Conservation (phyloP, 805 yeast species). For the Jamesozyma jinghongensis region DNA sequence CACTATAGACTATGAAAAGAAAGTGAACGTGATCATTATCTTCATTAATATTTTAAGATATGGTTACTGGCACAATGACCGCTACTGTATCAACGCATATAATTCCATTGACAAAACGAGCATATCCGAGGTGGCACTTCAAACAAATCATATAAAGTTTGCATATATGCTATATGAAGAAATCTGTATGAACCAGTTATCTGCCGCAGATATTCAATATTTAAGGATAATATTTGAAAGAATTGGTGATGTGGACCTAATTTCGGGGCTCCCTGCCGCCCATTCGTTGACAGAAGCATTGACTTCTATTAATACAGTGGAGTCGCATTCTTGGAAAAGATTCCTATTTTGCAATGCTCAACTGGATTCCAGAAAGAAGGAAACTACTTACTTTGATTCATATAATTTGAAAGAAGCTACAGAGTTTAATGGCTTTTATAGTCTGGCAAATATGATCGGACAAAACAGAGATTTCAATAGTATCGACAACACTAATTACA, state of each 20-base stretch:
- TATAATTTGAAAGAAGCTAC: slow-evolving; percentile 32
- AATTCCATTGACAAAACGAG: slow-evolving; percentile 10
- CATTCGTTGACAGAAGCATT: slow-evolving; percentile 47
- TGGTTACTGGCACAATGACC: slow-evolving; percentile 13
- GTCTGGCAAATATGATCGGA: slow-evolving; percentile 41
- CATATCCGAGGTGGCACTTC: slow-evolving; percentile 9
- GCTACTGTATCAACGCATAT: slow-evolving; percentile 14
- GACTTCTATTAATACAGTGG: slow-evolving; percentile 30
- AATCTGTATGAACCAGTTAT: slow-evolving; percentile 6
- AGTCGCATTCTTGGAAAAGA: slow-evolving; percentile 31
- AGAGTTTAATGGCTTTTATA: slow-evolving; percentile 44
- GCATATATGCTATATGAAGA: slow-evolving; percentile 34
- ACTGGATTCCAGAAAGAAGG: slow-evolving; percentile 37
- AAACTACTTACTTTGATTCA: neutral
- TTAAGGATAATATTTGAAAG: slow-evolving; percentile 37
- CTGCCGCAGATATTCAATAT: slow-evolving; percentile 6
- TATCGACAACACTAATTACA: slow-evolving; percentile 31
- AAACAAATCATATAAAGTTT: slow-evolving; percentile 19
- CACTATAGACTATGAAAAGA: slow-evolving; percentile 7
- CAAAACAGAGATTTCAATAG: slow-evolving; percentile 17
- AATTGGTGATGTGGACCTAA: slow-evolving; percentile 54
- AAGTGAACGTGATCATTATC: slow-evolving; percentile 12
- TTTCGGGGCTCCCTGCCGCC: slow-evolving; percentile 54
- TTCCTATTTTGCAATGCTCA: slow-evolving; percentile 49
- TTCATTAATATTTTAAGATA: slow-evolving; percentile 24